A percentile compares a stretch with the other conserved stretches of the same genome.
Evolutionary conservation across 2,329 filamentous ascomycete genomes (phyloP).

Genomic region (Colletotrichum sp.): DNA sequence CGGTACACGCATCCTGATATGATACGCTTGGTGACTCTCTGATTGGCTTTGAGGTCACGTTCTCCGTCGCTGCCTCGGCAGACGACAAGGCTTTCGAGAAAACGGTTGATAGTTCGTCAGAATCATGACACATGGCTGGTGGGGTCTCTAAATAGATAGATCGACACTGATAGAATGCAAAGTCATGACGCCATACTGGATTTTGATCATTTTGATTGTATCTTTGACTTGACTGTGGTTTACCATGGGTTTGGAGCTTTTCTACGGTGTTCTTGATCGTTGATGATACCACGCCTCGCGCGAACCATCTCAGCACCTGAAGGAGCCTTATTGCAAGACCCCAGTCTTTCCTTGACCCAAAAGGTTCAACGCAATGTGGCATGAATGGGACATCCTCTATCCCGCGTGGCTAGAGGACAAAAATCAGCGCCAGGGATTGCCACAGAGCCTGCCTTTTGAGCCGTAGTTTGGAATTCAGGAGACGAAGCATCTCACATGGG

Average conservation of each 20-base stretch:
- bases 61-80: constrained; percentile 7
- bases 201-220: neutral
- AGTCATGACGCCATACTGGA: neutral
- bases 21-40: neutral
- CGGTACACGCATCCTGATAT: neutral
- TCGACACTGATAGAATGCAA: neutral
- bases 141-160: constrained; percentile 1
- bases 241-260: neutral
- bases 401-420: rapidly evolving
- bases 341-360: neutral
- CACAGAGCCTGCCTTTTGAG: too few species aligned
- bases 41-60: constrained; percentile 9
- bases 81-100: constrained; percentile 14
- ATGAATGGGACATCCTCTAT: too few species aligned
- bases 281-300: neutral
- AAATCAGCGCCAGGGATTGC: too few species aligned
- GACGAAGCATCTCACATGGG: too few species aligned
- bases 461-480: too few species aligned
- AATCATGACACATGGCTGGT: neutral
- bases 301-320: neutral
- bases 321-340: neutral
- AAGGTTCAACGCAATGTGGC: too few species aligned
- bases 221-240: neutral
- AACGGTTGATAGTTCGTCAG: neutral
- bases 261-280: neutral